These are phyloP conservation scores for Leavenworthia alabamica DNA, from an alignment of 345 rosid genomes.

Conservation along the genomic window DNA sequence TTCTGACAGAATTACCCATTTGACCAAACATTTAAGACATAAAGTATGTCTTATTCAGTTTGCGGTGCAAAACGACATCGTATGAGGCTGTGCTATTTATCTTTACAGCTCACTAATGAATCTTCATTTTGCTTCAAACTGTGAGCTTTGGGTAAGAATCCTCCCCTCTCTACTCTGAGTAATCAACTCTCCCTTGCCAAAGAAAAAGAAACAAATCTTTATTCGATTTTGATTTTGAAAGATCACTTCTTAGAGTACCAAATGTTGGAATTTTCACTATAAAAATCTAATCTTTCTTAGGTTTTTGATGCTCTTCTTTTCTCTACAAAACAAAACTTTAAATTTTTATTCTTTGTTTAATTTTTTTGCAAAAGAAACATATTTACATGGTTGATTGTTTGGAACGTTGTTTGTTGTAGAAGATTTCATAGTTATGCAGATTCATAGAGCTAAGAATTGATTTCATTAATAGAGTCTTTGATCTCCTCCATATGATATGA, in stretches of 20 bases:
- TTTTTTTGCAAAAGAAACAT: too few relatives aligned
- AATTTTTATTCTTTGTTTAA: background rate
- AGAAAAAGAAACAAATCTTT: background rate
- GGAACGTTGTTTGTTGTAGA: too few relatives aligned
- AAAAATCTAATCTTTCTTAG: background rate
- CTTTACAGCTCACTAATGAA: background rate
- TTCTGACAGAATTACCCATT: constrained; percentile 18
- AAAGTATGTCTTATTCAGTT: background rate
- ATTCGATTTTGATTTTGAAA: background rate
- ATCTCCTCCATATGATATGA: background rate
- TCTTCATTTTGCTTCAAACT: constrained; percentile 19
- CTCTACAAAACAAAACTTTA: background rate
- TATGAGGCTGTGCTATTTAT: background rate
- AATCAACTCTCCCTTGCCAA: background rate
- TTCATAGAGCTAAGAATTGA: background rate
- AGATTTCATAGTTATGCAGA: background rate
- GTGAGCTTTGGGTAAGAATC: constrained; percentile 32
- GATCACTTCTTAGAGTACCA: background rate
- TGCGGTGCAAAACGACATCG: background rate
- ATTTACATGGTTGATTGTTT: too few relatives aligned
- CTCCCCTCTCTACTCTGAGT: constrained; percentile 27
- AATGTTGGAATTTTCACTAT: background rate
- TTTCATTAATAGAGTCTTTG: background rate
- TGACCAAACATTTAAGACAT: background rate
- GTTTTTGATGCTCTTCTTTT: background rate